Evolutionary conservation across 495 filamentous ascomycete species (phyloP), one percentile per base, ranked within the genome.

Genomic region (Ramalina peruviana): DNA sequence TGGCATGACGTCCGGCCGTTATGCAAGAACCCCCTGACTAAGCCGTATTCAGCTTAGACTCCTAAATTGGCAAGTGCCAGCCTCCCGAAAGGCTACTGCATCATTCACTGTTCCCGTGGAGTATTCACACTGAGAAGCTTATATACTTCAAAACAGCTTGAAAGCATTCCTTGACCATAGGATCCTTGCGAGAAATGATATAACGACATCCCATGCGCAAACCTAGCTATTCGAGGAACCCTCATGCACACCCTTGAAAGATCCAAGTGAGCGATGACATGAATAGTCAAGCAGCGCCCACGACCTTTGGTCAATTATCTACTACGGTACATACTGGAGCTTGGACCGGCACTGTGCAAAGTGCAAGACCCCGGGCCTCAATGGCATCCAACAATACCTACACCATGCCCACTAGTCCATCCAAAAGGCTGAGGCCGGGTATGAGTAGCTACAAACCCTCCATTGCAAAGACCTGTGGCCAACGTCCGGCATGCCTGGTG

Each of bases 401-500:
- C 65, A 73, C 90, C 52, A 86, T 95, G 83, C 81, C 88, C 4
- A 79, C 81, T 52, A 88, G 83, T 49, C 84, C 86, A 25, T 62
- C 67, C 13, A 70, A 80, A 53, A 80, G 76, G 65, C 75, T 74
- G 43, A 73, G 77, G 45, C 63, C 68, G 21, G 70, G 73, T 51
- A 72, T 68, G 55, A 84, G 88, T 56, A 74, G 75, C 54, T 90
- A 93, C 64, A 81, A 79, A 37, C 89, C 89, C 10, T 82, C 77
- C 59, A 80, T 94, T 16, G 85, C 80, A 21, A 82, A 82, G 57
- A 84, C 83, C 6, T 72, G 86, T 45, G 92, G 92, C 38, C 86
- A 92, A 64, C 73, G 88, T 46, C 89, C 94, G 9, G 88, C 93
- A 44, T 96, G 92, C 60, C 75, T 98, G 38, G 90, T 97, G 48